Evolutionary conservation across 2,329 filamentous ascomycete genomes (phyloP).

Genomic region (Neonectria coccinea): DNA sequence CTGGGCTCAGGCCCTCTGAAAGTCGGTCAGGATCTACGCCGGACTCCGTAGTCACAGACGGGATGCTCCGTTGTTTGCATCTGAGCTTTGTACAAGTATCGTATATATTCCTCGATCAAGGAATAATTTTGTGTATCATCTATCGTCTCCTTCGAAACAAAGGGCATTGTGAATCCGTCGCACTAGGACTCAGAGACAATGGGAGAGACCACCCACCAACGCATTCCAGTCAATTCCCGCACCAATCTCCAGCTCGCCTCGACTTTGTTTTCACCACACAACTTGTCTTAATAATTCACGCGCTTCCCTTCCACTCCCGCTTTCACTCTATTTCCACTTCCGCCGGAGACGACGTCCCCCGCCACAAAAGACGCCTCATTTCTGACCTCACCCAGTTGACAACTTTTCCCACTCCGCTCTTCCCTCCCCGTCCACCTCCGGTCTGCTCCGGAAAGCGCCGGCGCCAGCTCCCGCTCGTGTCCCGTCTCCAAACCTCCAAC

Average conservation of each 20-base stretch:
- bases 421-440: conserved; percentile 31
- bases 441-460: conserved; percentile 38
- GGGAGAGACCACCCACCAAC: background rate
- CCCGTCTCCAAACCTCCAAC: conserved; percentile 12
- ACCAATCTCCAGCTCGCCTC: background rate
- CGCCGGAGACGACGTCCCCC: background rate
- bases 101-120: conserved; percentile 4
- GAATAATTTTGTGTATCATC: background rate
- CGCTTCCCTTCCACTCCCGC: background rate
- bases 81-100: background rate
- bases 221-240: background rate
- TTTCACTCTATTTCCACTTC: conserved; percentile 2
- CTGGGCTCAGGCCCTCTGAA: conserved; percentile 1
- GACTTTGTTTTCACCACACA: background rate
- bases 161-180: too few relatives aligned
- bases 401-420: conserved; percentile 21
- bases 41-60: background rate
- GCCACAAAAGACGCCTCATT: background rate
- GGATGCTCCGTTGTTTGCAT: background rate
- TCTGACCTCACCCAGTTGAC: conserved; percentile 12
- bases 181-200: background rate
- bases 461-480: conserved; percentile 8
- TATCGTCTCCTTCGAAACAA: background rate
- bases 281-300: background rate
- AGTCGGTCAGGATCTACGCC: background rate